phyloP scores from a whole-genome alignment of 148 eudicot species.

The Amaranthus cruentus region DNA sequence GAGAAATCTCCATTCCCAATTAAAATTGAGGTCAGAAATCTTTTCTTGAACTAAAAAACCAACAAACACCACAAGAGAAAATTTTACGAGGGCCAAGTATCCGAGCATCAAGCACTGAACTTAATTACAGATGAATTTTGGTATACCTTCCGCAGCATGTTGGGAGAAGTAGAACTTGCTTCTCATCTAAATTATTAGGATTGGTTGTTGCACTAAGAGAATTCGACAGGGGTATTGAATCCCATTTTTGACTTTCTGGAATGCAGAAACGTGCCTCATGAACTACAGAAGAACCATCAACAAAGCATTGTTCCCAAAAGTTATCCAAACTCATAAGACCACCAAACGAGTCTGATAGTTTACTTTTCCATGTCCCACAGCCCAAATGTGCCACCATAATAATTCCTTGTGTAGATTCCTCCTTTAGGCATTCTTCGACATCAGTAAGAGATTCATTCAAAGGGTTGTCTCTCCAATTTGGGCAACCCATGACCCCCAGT shows the following conservation, averaged over 20 bases:
- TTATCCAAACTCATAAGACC: slow-evolving; percentile 18
- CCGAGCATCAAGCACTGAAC: not conserved
- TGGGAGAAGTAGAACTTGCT: slow-evolving; percentile 54
- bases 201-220: slow-evolving; percentile 41
- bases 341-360: slow-evolving; percentile 30
- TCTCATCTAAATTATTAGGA: slow-evolving; percentile 32
- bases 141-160: slow-evolving; percentile 78
- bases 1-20: not conserved
- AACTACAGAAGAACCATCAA: slow-evolving; percentile 45
- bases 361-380: slow-evolving; percentile 82
- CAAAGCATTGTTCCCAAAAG: slow-evolving; percentile 69
- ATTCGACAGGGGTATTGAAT: slow-evolving; percentile 61
- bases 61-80: not conserved
- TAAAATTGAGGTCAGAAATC: not conserved
- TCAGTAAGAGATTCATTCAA: slow-evolving; percentile 17
- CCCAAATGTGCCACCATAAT: slow-evolving; percentile 78
- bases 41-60: not conserved
- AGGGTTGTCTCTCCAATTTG: slow-evolving; percentile 61
- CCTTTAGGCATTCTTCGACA: slow-evolving; percentile 25
- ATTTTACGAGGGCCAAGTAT: not conserved
- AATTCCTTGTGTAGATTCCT: slow-evolving; percentile 43
- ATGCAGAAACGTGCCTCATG: slow-evolving; percentile 67
- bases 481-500: slow-evolving; percentile 96
- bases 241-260: slow-evolving; percentile 88
- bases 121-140: slow-evolving; percentile 5